Evolutionary conservation across 257 asterid genomes (phyloP).

Genomic region (Cruciata laevipes): DNA sequence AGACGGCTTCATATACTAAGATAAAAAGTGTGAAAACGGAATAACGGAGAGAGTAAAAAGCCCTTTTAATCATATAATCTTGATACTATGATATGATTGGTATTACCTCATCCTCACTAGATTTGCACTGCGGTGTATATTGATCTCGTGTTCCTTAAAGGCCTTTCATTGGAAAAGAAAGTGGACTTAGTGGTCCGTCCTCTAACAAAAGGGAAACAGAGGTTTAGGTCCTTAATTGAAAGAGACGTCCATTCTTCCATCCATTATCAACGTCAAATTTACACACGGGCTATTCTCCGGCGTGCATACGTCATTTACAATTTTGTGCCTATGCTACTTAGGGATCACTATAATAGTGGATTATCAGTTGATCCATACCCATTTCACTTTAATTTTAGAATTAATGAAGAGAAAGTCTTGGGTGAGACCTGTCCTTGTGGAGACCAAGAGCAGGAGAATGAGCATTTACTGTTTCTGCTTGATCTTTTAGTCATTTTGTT

Average conservation of each 20-base stretch:
- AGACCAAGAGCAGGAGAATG: too few species aligned
- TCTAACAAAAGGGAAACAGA: not conserved
- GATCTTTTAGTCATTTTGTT: too few species aligned
- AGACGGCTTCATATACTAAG: too few species aligned
- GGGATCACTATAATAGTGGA: too few species aligned
- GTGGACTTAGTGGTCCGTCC: slow-evolving; percentile 8
- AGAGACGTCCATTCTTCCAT: slow-evolving; percentile 4
- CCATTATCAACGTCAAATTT: not conserved
- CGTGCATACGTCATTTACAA: slow-evolving; percentile 10
- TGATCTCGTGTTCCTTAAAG: not conserved
- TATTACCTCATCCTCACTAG: not conserved
- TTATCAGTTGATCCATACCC: too few species aligned
- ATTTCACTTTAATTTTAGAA: too few species aligned
- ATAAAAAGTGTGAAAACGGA: not conserved
- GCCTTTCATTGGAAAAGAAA: not conserved
- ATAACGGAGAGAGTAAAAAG: not conserved
- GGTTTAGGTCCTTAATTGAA: slow-evolving; percentile 8
- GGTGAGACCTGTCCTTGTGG: too few species aligned
- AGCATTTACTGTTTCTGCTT: too few species aligned
- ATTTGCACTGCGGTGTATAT: not conserved
- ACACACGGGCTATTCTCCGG: not conserved
- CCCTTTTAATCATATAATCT: not conserved
- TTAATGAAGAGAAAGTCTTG: too few species aligned
- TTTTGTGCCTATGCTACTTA: not conserved
- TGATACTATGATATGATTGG: slow-evolving; percentile 11